These are phyloP conservation scores for Phytophthora colocasiae DNA, from an alignment of 352 stramenopile species.

Conservation along the genomic window DNA sequence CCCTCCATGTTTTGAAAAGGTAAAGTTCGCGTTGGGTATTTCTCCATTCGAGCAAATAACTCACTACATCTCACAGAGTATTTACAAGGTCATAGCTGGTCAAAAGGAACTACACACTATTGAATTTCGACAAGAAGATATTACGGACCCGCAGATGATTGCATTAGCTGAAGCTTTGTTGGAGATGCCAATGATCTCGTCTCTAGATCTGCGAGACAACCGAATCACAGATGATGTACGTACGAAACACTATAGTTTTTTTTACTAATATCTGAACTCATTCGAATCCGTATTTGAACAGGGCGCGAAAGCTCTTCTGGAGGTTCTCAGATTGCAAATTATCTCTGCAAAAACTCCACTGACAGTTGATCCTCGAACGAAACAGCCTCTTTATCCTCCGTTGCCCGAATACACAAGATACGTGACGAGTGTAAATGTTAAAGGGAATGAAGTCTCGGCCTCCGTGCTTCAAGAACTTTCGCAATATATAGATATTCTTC, in stretches of 20 bases:
- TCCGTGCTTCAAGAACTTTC: slow-evolving; percentile 67
- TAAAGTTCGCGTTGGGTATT: slow-evolving; percentile 9
- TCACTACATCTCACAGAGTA: slow-evolving; percentile 46
- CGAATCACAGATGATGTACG: slow-evolving; percentile 80
- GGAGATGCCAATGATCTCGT: slow-evolving; percentile 81
- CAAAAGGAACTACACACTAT: slow-evolving; percentile 78
- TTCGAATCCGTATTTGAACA: slow-evolving; percentile 24
- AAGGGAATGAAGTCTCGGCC: slow-evolving; percentile 79
- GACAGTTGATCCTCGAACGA: slow-evolving; percentile 58
- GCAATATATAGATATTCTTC: slow-evolving; percentile 80
- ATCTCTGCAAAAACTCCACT: slow-evolving; percentile 70
- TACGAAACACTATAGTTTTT: not conserved
- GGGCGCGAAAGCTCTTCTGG: slow-evolving; percentile 74
- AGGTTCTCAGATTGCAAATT: slow-evolving; percentile 82
- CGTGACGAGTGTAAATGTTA: slow-evolving; percentile 77
- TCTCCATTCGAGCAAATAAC: too few relatives aligned
- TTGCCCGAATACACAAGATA: slow-evolving; percentile 73
- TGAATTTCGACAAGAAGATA: slow-evolving; percentile 83
- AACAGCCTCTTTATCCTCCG: slow-evolving; percentile 47
- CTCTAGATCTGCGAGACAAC: slow-evolving; percentile 80
- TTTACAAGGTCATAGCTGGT: slow-evolving; percentile 88
- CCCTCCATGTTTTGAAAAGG: slow-evolving; percentile 76
- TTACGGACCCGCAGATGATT: slow-evolving; percentile 83
- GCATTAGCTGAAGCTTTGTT: slow-evolving; percentile 76
- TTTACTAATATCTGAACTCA: not conserved